Evolutionary conservation across 129 eudicot species (phyloP).

Genomic region (Chrysanthemum lavandulifolium): DNA sequence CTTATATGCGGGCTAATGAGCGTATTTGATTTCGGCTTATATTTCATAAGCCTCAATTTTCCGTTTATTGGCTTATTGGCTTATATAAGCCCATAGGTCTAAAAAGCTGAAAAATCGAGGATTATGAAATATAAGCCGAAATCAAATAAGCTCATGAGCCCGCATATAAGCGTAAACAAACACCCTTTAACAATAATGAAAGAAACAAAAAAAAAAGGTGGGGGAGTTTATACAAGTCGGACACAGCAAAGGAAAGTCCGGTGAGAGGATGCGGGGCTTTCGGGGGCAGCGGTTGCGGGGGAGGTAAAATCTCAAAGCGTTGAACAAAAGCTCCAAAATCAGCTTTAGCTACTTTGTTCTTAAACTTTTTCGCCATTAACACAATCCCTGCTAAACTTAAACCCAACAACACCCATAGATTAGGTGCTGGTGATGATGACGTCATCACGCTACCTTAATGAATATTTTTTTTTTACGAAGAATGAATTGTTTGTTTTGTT

Average conservation of each 20-base stretch:
- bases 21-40: too few relatives aligned
- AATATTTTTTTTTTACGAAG: not conserved
- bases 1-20: too few relatives aligned
- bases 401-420: constrained; percentile 87
- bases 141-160: too few relatives aligned
- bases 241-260: constrained; percentile 77
- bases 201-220: not conserved
- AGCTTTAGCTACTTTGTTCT: constrained; percentile 50
- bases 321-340: constrained; percentile 86
- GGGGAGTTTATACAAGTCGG: constrained; percentile 56
- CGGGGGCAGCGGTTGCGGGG: constrained; percentile 97
- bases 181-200: not conserved
- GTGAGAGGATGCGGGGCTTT: constrained; percentile 95
- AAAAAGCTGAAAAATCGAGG: too few relatives aligned
- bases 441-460: not conserved
- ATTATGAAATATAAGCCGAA: too few relatives aligned
- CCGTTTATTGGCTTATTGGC: too few relatives aligned
- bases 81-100: too few relatives aligned
- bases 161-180: too few relatives aligned
- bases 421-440: constrained; percentile 44
- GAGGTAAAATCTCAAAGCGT: constrained; percentile 72
- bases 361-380: constrained; percentile 70
- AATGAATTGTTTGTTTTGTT: not conserved
- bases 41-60: too few relatives aligned
- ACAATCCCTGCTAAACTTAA: constrained; percentile 83